A percentile compares a stretch with the other conserved stretches of the same genome.
These are phyloP conservation scores for Martensiomyces pterosporus DNA, from an alignment of 192 early-diverging fungal species.

Conservation along the genomic window DNA sequence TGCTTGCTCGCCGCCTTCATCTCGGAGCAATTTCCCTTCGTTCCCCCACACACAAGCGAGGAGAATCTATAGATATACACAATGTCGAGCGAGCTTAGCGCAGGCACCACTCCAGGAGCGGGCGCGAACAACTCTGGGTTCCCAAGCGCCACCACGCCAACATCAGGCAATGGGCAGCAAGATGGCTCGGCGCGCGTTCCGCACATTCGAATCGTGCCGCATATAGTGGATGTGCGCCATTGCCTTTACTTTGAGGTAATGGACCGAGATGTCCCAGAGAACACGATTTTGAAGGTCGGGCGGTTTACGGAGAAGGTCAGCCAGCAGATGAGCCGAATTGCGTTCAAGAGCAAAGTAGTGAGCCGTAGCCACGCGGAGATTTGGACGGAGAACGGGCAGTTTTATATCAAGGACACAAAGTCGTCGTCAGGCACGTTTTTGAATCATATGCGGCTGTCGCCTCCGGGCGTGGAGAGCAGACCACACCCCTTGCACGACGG, in stretches of 20 bases:
- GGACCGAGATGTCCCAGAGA: slow-evolving; percentile 59
- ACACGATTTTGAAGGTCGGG: slow-evolving; percentile 63
- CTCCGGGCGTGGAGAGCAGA: slow-evolving; percentile 78
- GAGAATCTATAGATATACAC: no score
- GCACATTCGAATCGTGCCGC: slow-evolving; percentile 55
- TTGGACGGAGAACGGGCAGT: slow-evolving; percentile 80
- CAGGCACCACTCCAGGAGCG: neutral
- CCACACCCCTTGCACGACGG: slow-evolving; percentile 81
- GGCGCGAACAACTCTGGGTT: neutral
- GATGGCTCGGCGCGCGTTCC: slow-evolving; percentile 15
- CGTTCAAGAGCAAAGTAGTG: slow-evolving; percentile 92
- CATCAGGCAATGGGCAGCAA: slow-evolving; percentile 2
- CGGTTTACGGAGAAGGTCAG: slow-evolving; percentile 67
- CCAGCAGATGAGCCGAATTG: slow-evolving; percentile 62
- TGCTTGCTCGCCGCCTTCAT: no score
- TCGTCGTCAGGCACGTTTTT: slow-evolving; percentile 97
- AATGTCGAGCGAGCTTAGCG: slow-evolving; percentile 9
- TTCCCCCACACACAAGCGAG: no score
- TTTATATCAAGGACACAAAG: slow-evolving; percentile 91
- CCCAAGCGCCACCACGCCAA: neutral
- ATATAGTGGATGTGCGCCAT: slow-evolving; percentile 51
- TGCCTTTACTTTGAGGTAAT: slow-evolving; percentile 61
- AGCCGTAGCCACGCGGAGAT: slow-evolving; percentile 90
- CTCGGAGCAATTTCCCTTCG: no score
- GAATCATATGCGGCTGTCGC: slow-evolving; percentile 88